A percentile compares a stretch with the other conserved stretches of the same genome.
Conservation (phyloP, 2,329 filamentous ascomycete species). For the Colletotrichum sp. region DNA sequence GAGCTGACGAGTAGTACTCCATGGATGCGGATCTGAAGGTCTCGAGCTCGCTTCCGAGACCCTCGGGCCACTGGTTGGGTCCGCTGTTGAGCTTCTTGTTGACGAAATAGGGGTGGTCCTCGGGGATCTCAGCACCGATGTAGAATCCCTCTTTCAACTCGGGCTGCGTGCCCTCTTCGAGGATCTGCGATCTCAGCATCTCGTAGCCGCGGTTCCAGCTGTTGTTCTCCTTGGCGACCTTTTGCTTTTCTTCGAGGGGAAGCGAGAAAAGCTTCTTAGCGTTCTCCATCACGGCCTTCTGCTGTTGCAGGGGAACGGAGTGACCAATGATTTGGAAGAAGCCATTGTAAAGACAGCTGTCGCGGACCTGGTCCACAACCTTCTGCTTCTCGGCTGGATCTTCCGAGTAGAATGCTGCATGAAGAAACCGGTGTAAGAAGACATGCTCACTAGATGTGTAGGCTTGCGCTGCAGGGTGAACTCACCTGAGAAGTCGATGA, state of each 20-base stretch:
- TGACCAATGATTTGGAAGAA: slow-evolving; percentile 61
- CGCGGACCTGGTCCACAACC: slow-evolving; percentile 40
- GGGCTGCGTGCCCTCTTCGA: slow-evolving; percentile 47
- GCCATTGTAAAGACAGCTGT: slow-evolving; percentile 50
- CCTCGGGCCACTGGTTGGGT: slow-evolving; percentile 48
- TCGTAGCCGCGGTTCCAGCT: slow-evolving; percentile 56
- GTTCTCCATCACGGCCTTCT: slow-evolving; percentile 43
- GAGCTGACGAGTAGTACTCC: slow-evolving; percentile 43
- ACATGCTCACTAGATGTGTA: too few species aligned
- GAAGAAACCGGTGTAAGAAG: not conserved
- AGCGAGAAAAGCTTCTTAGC: slow-evolving; percentile 50
- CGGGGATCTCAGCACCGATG: slow-evolving; percentile 44
- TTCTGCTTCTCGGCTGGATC: slow-evolving; percentile 29
- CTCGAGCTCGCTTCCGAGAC: slow-evolving; percentile 31
- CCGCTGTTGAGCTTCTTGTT: slow-evolving; percentile 42
- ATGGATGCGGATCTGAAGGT: slow-evolving; percentile 42
- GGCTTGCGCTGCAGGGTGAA: not conserved
- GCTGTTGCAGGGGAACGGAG: slow-evolving; percentile 43
- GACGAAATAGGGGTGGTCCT: slow-evolving; percentile 44
- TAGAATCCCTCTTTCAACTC: slow-evolving; percentile 54
- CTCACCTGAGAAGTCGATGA: slow-evolving; percentile 33
- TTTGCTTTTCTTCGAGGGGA: slow-evolving; percentile 48
- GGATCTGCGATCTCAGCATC: slow-evolving; percentile 47
- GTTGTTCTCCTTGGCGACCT: slow-evolving; percentile 40
- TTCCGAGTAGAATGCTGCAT: slow-evolving; percentile 24